Percentiles rank a stretch among this genome's conserved stretches.
Conservation (phyloP, 73 alveolate genomes). For the Tetrahymena borealis region DNA sequence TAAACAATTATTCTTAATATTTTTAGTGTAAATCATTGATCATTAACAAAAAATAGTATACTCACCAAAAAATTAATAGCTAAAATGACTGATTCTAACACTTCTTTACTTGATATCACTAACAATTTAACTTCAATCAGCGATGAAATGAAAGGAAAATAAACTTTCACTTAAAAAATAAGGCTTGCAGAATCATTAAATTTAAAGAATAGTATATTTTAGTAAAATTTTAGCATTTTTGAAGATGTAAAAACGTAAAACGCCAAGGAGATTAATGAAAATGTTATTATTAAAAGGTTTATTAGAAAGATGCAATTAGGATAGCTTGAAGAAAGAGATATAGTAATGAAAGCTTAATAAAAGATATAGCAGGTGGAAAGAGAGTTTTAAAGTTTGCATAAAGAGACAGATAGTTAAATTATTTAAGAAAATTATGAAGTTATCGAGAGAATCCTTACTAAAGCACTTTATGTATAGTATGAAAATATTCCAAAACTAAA, state of each 20-base stretch:
- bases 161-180: neutral
- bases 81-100: neutral
- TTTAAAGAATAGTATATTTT: neutral
- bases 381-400: neutral
- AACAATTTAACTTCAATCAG: neutral
- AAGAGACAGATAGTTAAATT: neutral
- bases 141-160: neutral
- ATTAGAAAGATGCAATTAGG: neutral
- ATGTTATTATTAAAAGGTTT: neutral
- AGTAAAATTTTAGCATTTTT: neutral
- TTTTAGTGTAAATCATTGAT: neutral
- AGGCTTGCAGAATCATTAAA: neutral
- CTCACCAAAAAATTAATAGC: neutral
- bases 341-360: neutral
- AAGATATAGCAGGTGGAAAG: neutral
- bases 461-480: neutral
- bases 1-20: too few relatives aligned
- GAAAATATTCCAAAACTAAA: neutral
- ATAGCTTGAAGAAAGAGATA: neutral
- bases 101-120: neutral
- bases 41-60: neutral
- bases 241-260: neutral
- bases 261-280: neutral
- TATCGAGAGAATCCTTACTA: neutral
- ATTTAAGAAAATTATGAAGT: neutral